Base-by-base conservation (phyloP, 345 rosid species). In the Lepidium didymum region DNA sequence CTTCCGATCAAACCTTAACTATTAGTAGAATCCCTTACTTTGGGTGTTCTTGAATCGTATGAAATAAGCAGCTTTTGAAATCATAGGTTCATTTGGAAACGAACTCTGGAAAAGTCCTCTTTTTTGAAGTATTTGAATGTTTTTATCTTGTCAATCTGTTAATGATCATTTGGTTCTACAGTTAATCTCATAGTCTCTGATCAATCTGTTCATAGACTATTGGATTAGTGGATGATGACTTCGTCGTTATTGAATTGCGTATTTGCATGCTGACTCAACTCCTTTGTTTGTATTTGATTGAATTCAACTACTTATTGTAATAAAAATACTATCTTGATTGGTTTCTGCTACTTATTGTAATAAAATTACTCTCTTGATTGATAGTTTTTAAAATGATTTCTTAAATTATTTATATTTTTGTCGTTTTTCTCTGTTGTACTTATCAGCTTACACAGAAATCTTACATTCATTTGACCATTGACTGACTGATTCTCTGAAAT, bases 191-290 rank as follows among this genome's bases (percentile, higher is more conserved):
- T 16, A 7, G 50, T 44, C 29, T 19, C 7, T 45, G 12, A 45
- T 47, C 21, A 37, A 3, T 21, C 50, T 18, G 8, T 3, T 68
- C n/a, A 8, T 40, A 19, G 7, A 5, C 23, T 69, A 69, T 50
- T 49, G 5, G 34, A 34, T 36, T 29, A 56, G 35, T 47, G 41
- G 56, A 53, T 11, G 18, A 35, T 35, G 56, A 53, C 27, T 34
- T 63, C 15, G n/a, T 37, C 62, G 23, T 29, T 51, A 5, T 18
- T 15, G 10, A 52, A 35, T 34, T 53, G 16, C n/a, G 38, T 38
- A 41, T 53, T 5, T 62, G 68, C 21, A 9, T 62, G 62, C 62
- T 70, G 56, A 62, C 50, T 55, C 75, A 27, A 15, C 50, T 37
- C 34, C 34, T 44, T 62, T 71, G 65, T 72, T 21, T 56, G 44